Evolutionary conservation across 2,329 filamentous ascomycete genomes (phyloP).

Genomic region (Alternaria brassicicola): DNA sequence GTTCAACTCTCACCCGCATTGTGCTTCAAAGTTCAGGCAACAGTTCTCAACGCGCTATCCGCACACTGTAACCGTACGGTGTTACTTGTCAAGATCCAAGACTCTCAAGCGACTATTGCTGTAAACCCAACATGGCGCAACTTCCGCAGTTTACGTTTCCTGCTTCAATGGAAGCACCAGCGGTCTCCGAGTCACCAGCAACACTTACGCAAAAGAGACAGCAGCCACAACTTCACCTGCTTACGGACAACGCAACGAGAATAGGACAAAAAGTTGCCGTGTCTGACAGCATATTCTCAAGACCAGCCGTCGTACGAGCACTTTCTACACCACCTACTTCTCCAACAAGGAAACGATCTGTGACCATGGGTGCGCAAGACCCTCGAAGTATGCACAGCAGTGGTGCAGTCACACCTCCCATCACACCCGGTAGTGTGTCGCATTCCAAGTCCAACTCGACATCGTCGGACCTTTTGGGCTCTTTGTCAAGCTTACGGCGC

Average conservation of each 20-base stretch:
- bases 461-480: conserved; percentile 25
- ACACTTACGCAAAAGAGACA: conserved; percentile 11
- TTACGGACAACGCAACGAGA: conserved; percentile 11
- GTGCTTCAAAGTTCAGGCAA: conserved; percentile 22
- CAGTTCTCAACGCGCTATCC: conserved; percentile 10
- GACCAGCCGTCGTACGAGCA: conserved; percentile 9
- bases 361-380: conserved; percentile 24
- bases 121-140: conserved; percentile 18
- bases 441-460: conserved; percentile 29
- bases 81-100: conserved; percentile 13
- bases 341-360: conserved; percentile 24
- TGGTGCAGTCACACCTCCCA: conserved; percentile 35
- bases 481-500: conserved; percentile 26
- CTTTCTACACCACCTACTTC: conserved; percentile 37
- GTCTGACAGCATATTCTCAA: conserved; percentile 4
- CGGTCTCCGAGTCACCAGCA: background rate
- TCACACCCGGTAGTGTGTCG: conserved; percentile 32
- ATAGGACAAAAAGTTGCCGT: conserved; percentile 13
- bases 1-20: conserved; percentile 22
- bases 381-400: conserved; percentile 22
- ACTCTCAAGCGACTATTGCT: conserved; percentile 11
- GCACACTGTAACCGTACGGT: conserved; percentile 16
- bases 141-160: conserved; percentile 15
- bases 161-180: conserved; percentile 1
- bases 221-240: conserved; percentile 21